Evolutionary conservation across 2,329 filamentous ascomycete genomes (phyloP).

Genomic region (Hymenoscyphus fructigenus): DNA sequence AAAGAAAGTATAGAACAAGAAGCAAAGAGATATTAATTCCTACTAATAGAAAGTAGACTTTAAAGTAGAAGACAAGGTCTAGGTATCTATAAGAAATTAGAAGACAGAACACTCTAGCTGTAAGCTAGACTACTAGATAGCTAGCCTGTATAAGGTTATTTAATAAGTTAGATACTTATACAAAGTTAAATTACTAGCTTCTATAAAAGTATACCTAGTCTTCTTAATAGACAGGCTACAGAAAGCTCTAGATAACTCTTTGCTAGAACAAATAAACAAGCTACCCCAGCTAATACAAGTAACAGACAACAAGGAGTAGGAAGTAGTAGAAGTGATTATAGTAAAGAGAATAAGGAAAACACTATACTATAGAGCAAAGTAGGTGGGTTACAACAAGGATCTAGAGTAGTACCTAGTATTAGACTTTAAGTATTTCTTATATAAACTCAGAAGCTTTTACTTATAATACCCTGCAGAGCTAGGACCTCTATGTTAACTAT

Average conservation of each 20-base stretch:
- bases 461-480: not conserved
- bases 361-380: not conserved
- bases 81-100: not conserved
- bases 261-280: no score
- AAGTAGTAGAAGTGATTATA: not conserved
- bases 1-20: not conserved
- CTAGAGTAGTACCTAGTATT: not conserved
- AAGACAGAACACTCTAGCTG: no score
- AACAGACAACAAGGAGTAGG: not conserved
- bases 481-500: not conserved
- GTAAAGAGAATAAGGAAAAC: not conserved
- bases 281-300: not conserved
- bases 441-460: not conserved
- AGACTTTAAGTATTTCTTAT: not conserved
- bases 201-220: no score
- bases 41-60: not conserved
- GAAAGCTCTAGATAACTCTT: no score
- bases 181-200: no score
- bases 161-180: not conserved
- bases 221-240: no score
- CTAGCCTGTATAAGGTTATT: slow-evolving; percentile 5
- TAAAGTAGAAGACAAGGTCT: not conserved
- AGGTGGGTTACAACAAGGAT: not conserved
- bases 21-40: not conserved
- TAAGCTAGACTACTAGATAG: no score